Percentiles rank a stretch among this genome's conserved stretches.
Evolutionary conservation across 2,329 filamentous ascomycete species (phyloP).

Genomic region (Alternaria brassicae): DNA sequence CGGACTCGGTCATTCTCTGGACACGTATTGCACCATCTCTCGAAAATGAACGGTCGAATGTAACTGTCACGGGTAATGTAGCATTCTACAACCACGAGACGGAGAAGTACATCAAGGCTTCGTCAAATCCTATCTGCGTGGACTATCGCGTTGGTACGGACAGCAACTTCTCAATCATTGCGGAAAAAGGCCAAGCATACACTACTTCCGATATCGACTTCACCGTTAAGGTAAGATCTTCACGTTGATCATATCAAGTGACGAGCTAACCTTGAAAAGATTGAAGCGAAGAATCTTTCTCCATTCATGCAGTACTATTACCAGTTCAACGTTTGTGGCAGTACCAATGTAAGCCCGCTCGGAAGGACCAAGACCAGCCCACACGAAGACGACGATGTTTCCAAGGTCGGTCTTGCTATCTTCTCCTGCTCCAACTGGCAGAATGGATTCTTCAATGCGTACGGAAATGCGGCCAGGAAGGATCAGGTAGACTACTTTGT

Average conservation of each 20-base stretch:
- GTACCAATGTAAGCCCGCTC: slow-evolving; percentile 66
- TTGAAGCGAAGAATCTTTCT: slow-evolving; percentile 68
- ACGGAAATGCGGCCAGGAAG: slow-evolving; percentile 51
- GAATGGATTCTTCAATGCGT: slow-evolving; percentile 59
- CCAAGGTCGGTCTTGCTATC: slow-evolving; percentile 68
- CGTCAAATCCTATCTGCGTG: slow-evolving; percentile 70
- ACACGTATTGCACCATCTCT: slow-evolving; percentile 48
- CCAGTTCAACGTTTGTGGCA: slow-evolving; percentile 72
- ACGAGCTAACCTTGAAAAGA: slow-evolving; percentile 50
- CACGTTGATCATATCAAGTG: neutral
- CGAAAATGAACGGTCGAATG: slow-evolving; percentile 52
- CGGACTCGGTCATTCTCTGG: slow-evolving; percentile 50
- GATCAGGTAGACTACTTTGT: slow-evolving; percentile 65
- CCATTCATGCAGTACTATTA: slow-evolving; percentile 74
- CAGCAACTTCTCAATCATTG: slow-evolving; percentile 56
- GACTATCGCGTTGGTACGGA: slow-evolving; percentile 67
- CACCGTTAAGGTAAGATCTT: slow-evolving; percentile 67
- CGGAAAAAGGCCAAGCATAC: slow-evolving; percentile 66
- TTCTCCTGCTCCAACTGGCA: slow-evolving; percentile 70
- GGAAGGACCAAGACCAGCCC: slow-evolving; percentile 76
- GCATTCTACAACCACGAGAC: slow-evolving; percentile 62
- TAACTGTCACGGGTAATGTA: slow-evolving; percentile 63
- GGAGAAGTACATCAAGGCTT: slow-evolving; percentile 61
- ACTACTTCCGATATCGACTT: slow-evolving; percentile 79
- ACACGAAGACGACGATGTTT: slow-evolving; percentile 61